A percentile compares a stretch with the other conserved stretches of the same genome.
Evolutionary conservation across 108 stramenopile genomes (phyloP).

Genomic region (Cyclotella atomus): DNA sequence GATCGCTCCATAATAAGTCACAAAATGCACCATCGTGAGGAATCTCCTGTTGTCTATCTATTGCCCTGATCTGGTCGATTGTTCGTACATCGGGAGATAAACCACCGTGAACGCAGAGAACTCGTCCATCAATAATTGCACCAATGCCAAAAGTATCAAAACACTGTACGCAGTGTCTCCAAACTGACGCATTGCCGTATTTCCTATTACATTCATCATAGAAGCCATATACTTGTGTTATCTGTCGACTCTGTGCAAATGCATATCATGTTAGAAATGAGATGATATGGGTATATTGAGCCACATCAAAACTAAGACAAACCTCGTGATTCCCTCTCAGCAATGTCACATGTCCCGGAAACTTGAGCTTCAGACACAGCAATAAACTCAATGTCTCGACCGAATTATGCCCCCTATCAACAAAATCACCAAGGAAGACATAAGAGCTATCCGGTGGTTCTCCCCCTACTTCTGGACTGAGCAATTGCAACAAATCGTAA

Average conservation of each 20-base stretch:
- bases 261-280: background rate
- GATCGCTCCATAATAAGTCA: constrained; percentile 89
- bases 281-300: background rate
- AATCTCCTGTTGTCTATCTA: constrained; percentile 89
- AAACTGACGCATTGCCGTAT: constrained; percentile 78
- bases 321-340: constrained; percentile 94
- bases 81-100: constrained; percentile 86
- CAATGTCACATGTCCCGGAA: constrained; percentile 87
- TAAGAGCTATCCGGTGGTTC: constrained; percentile 88
- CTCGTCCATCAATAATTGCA: constrained; percentile 85
- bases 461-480: constrained; percentile 76
- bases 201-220: constrained; percentile 89
- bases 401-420: constrained; percentile 93
- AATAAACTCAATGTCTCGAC: constrained; percentile 93
- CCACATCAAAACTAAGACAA: background rate
- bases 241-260: constrained; percentile 70
- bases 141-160: constrained; percentile 90
- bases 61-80: constrained; percentile 86
- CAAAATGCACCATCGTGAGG: constrained; percentile 95
- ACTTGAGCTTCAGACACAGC: constrained; percentile 88
- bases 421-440: constrained; percentile 94
- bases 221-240: constrained; percentile 95
- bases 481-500: constrained; percentile 90
- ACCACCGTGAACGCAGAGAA: constrained; percentile 93
- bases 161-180: constrained; percentile 86